Evolutionary conservation across 1,284 basidiomycete genomes (phyloP), one percentile per base, ranked within the genome.

Genomic region (Heterobasidion parviporum): DNA sequence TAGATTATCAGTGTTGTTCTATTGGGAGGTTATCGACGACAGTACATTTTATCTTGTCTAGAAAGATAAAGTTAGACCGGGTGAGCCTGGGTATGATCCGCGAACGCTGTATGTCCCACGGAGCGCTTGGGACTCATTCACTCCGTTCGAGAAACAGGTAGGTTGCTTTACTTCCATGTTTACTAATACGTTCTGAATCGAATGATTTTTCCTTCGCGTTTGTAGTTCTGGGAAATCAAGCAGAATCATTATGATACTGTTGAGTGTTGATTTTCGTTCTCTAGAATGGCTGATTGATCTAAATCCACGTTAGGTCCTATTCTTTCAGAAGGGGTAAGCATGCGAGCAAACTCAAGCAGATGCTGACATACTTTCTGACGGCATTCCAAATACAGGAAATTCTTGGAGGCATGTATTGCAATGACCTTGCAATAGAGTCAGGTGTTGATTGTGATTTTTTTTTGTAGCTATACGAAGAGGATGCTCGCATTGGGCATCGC

Each of bases 221-320:
- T 53, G 32, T 62, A 94, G 83, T 97, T 97, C 69, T 97, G 94
- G 94, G 89, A 93, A 76, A 98, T 98, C 74, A 98, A 98, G 69
- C 92, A 94, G 71, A 89, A 94, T 64, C 93, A 96, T 66, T 94
- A 83, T 66, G 94, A 96, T 71, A 95, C 92, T 6, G 87, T 87
- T 62, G 59, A 69, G 64, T 48, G 26, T 35, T 43, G 8, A 48
- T 50, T 55, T 9, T 43, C 32, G 18, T 32, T 20, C 43, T 36
- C 50, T 52, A 45, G 50, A 56, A 63, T 55, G 59, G n/a, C 33
- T 35, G 20, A 45, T 20, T 54, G 45, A 44, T 44, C 58, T 45
- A 54, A 35, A 20, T 18, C 52, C 54, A 51, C 58, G 60, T 52
- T 62, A 92, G 77, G 80, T 98, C 16, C 73, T 99, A 46, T 99